Conservation (phyloP, 129 eudicot genomes). For the Chrysanthemum makinoi region DNA sequence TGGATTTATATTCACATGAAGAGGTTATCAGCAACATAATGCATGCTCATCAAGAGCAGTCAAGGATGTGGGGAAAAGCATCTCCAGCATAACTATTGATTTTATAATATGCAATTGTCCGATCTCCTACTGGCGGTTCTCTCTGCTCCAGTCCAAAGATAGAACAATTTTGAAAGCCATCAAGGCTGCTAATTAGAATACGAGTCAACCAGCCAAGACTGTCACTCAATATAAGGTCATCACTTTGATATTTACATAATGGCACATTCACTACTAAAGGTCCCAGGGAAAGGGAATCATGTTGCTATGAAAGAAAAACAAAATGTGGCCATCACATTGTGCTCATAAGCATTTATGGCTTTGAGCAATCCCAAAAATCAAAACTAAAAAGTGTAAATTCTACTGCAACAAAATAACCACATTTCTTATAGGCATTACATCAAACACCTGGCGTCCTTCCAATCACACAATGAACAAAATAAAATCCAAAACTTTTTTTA, state of each 20-base stretch:
- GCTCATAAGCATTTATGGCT: no score
- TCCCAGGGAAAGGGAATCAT: slow-evolving; percentile 91
- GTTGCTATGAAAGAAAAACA: slow-evolving; percentile 48
- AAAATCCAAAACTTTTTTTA: no score
- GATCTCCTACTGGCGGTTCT: slow-evolving; percentile 38
- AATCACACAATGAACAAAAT: no score
- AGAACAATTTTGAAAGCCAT: slow-evolving; percentile 72
- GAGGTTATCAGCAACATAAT: slow-evolving; percentile 1
- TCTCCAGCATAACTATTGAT: slow-evolving; percentile 36
- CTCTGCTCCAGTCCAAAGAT: slow-evolving; percentile 70
- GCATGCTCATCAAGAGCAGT: slow-evolving; percentile 1
- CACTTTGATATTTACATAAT: slow-evolving; percentile 74
- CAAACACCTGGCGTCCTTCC: no score
- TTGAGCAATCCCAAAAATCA: slow-evolving; percentile 1
- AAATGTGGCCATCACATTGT: not conserved
- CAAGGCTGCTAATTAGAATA: slow-evolving; percentile 80
- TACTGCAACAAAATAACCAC: no score
- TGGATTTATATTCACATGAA: slow-evolving; percentile 29
- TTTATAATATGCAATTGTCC: slow-evolving; percentile 39
- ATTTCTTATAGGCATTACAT: no score
- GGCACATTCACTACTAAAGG: slow-evolving; percentile 80
- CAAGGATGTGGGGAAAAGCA: not conserved
- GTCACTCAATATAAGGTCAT: slow-evolving; percentile 78
- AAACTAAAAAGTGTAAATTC: no score
- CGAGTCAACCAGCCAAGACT: slow-evolving; percentile 83